Evolutionary conservation across 2,329 filamentous ascomycete species (phyloP).

Genomic region (Clarireedia paspali): DNA sequence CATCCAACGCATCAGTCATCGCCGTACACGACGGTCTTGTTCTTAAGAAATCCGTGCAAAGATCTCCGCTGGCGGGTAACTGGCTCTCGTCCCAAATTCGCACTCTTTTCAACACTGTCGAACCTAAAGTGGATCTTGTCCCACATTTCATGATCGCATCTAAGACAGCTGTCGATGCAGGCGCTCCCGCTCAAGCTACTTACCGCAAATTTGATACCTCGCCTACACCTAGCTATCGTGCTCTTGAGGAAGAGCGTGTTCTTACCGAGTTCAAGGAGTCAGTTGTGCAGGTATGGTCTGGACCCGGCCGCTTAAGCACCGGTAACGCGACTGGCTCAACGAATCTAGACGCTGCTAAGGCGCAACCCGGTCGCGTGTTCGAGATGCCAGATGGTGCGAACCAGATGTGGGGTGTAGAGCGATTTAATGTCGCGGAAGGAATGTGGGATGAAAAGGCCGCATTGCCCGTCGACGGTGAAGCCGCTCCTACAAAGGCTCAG

Average conservation of each 20-base stretch:
- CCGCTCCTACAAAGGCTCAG: conserved; percentile 57
- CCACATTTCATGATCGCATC: conserved; percentile 84
- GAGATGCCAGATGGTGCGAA: conserved; percentile 98
- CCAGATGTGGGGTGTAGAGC: conserved; percentile 84
- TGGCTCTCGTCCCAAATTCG: conserved; percentile 88
- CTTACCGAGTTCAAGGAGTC: conserved; percentile 97
- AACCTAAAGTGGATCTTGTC: conserved; percentile 64
- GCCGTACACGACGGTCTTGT: conserved; percentile 93
- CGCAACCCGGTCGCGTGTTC: conserved; percentile 75
- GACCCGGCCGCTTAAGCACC: conserved; percentile 57
- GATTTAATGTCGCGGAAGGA: conserved; percentile 78
- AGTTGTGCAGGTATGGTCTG: conserved; percentile 88
- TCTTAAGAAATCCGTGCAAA: conserved; percentile 80
- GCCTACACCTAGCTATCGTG: conserved; percentile 63
- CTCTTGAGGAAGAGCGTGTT: conserved; percentile 84
- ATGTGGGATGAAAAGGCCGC: conserved; percentile 84
- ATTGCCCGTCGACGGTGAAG: conserved; percentile 40
- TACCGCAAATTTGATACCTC: conserved; percentile 61
- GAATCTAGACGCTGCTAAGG: conserved; percentile 70
- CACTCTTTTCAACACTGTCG: conserved; percentile 62
- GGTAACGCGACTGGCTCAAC: conserved; percentile 41
- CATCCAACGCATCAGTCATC: conserved; percentile 79
- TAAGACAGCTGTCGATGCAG: conserved; percentile 84
- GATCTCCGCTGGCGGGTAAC: conserved; percentile 77
- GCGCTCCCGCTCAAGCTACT: conserved; percentile 67